A percentile compares a stretch with the other conserved stretches of the same genome.
These are phyloP conservation scores for Nemania serpens DNA, from an alignment of 2,329 filamentous ascomycete genomes.

Conservation along the genomic window DNA sequence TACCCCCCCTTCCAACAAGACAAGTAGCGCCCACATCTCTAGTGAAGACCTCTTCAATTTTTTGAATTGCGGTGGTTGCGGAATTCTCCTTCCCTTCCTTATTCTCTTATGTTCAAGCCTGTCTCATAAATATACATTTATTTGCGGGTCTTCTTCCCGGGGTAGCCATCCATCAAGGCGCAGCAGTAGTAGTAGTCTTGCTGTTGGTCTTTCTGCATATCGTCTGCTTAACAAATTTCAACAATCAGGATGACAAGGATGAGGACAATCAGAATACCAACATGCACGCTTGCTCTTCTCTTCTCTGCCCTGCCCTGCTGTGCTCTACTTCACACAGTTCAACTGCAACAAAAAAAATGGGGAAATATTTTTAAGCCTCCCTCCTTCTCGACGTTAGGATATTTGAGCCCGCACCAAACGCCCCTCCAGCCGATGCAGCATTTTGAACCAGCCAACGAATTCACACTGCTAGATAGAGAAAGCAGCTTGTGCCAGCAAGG, in stretches of 20 bases:
- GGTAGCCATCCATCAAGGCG: background rate
- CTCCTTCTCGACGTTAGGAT: conserved; percentile 15
- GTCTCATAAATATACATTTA: conserved; percentile 10
- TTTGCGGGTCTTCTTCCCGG: background rate
- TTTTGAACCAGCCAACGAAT: conserved; percentile 1
- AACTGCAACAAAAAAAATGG: background rate
- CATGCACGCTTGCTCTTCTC: conserved; percentile 21
- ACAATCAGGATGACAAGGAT: background rate
- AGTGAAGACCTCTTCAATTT: background rate
- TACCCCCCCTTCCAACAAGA: background rate
- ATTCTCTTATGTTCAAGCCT: background rate
- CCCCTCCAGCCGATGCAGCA: conserved; percentile 8
- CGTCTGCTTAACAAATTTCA: background rate
- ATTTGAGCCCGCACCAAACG: conserved; percentile 11
- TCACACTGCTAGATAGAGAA: background rate
- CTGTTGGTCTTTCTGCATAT: no score
- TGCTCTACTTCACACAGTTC: background rate
- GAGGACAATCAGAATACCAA: conserved; percentile 19
- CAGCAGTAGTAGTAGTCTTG: background rate
- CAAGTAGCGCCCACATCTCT: background rate
- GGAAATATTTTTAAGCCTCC: background rate
- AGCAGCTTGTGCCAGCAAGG: background rate
- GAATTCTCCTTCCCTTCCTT: background rate
- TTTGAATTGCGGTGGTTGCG: background rate
- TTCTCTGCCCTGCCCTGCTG: conserved; percentile 1